These are phyloP conservation scores for Rhizomucor pusillus DNA, from an alignment of 371 early-diverging fungal species.

Conservation along the genomic window DNA sequence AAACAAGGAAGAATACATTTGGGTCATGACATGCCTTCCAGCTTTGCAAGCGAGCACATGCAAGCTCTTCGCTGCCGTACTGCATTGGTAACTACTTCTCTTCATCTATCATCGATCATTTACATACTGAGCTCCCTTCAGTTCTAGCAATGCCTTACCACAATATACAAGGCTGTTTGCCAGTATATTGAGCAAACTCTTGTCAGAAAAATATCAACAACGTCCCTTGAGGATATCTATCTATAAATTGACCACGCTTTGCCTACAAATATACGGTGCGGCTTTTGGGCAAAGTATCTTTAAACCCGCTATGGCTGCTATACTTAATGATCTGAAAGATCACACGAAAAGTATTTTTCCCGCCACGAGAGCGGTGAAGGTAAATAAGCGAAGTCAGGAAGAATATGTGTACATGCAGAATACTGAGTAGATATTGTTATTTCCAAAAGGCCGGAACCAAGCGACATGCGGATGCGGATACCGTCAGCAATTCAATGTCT, in stretches of 20 bases:
- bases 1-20: constrained; percentile 17
- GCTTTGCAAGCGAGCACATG: constrained; percentile 36
- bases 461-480: too few species aligned
- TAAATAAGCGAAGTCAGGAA: too few species aligned
- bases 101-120: too few species aligned
- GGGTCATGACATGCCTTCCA: constrained; percentile 41
- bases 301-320: constrained; percentile 26
- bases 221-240: constrained; percentile 27
- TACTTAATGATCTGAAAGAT: constrained; percentile 1
- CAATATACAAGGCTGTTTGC: too few species aligned
- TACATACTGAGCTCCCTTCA: too few species aligned
- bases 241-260: constrained; percentile 38
- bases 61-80: constrained; percentile 35
- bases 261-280: constrained; percentile 44
- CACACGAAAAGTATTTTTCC: constrained; percentile 2
- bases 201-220: background rate
- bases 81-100: constrained; percentile 31
- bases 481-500: too few species aligned
- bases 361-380: constrained; percentile 1
- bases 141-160: too few species aligned
- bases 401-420: too few species aligned
- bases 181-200: too few species aligned
- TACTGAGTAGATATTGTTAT: background rate
- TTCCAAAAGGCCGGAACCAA: constrained; percentile 5
- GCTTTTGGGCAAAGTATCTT: constrained; percentile 34